These are phyloP conservation scores for Aschersonia sp. DNA, from an alignment of 2,329 filamentous ascomycete species.

Conservation along the genomic window DNA sequence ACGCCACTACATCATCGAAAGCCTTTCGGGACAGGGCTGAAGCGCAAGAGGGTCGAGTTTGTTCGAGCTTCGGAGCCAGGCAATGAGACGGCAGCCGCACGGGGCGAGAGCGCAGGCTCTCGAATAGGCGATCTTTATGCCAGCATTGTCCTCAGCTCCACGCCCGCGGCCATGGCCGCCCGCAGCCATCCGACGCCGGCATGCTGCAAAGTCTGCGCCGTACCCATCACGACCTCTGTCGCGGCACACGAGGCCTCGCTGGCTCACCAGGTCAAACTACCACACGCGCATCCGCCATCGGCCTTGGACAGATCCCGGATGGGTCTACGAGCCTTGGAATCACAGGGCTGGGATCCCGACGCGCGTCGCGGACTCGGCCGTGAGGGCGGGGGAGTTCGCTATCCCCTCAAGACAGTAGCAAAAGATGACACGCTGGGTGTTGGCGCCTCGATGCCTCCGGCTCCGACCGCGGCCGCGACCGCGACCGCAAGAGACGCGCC, in stretches of 20 bases:
- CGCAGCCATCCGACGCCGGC: constrained; percentile 2
- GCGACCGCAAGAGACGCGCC: too few species aligned
- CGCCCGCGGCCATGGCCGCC: constrained; percentile 6
- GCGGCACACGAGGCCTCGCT: constrained; percentile 44
- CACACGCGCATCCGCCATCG: constrained; percentile 59
- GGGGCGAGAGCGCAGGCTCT: constrained; percentile 7
- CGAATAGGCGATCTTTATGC: constrained; percentile 48
- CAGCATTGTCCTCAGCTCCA: constrained; percentile 45
- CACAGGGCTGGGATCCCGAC: constrained; percentile 64
- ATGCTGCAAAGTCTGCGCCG: constrained; percentile 21
- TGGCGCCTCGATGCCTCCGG: constrained; percentile 30
- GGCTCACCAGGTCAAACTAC: constrained; percentile 56
- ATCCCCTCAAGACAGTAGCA: constrained; percentile 55
- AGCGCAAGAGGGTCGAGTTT: constrained; percentile 39
- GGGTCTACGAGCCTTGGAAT: constrained; percentile 50
- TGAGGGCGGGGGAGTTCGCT: constrained; percentile 55
- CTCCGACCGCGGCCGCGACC: constrained; percentile 14
- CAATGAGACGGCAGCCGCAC: constrained; percentile 12
- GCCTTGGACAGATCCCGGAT: constrained; percentile 55
- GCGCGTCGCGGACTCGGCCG: constrained; percentile 57
- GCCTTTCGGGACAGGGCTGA: constrained; percentile 41
- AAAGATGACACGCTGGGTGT: constrained; percentile 68
- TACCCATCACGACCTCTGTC: constrained; percentile 16
- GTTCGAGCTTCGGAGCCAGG: constrained; percentile 35
- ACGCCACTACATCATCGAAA: constrained; percentile 37